Evolutionary conservation across 139 green algal genomes (phyloP).

Genomic region (Picochlorum sp.): DNA sequence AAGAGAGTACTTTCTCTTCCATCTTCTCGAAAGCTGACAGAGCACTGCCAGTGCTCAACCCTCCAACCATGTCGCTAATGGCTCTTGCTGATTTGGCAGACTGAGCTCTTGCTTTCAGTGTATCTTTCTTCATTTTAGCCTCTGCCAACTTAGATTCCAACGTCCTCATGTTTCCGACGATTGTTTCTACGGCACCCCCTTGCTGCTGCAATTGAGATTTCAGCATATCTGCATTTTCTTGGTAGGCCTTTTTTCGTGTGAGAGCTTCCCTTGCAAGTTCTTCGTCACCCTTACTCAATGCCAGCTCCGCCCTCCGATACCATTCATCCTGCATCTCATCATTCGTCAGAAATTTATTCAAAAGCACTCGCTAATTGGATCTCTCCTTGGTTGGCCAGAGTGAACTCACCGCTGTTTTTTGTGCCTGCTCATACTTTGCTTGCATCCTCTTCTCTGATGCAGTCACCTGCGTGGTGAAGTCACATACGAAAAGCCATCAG

Average conservation of each 20-base stretch:
- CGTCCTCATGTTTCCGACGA: constrained; percentile 79
- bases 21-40: constrained; percentile 93
- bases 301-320: constrained; percentile 87
- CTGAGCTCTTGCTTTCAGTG: constrained; percentile 92
- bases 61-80: constrained; percentile 44
- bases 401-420: constrained; percentile 29
- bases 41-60: constrained; percentile 74
- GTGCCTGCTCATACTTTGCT: constrained; percentile 81
- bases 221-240: constrained; percentile 76
- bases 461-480: too few relatives aligned
- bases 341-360: background rate
- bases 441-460: constrained; percentile 96
- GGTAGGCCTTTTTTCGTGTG: constrained; percentile 73
- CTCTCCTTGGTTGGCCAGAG: constrained; percentile 28
- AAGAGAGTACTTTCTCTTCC: constrained; percentile 95
- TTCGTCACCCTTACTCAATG: constrained; percentile 91
- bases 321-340: constrained; percentile 46
- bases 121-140: constrained; percentile 98
- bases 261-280: constrained; percentile 91
- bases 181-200: constrained; percentile 73
- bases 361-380: background rate
- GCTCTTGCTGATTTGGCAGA: constrained; percentile 64
- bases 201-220: constrained; percentile 83
- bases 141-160: constrained; percentile 83
- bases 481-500: too few relatives aligned